Evolutionary conservation across 257 asterid genomes (phyloP), one percentile per base, ranked within the genome.

Genomic region (Parsonsia alboflavescens): DNA sequence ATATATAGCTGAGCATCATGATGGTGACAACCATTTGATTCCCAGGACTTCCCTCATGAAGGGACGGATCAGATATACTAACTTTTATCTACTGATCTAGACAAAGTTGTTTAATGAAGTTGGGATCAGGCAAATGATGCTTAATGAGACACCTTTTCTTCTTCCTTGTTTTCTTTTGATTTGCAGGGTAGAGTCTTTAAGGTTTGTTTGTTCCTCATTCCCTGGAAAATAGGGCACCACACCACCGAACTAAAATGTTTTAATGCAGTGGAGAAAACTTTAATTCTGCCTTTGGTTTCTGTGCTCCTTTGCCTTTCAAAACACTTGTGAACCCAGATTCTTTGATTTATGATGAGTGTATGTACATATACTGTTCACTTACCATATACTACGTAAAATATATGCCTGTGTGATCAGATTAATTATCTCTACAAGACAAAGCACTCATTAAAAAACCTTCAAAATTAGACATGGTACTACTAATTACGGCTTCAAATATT

Each of bases 81-180:
- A 56, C 52, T 7, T 41, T 16, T 24, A n/a, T 57, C 22, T 42
- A 42, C 56, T 52, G n/a, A n/a, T 24, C 16, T 19, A 11, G 12
- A 13, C 16, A 2, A 15, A 19, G 41, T 75, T 53, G 61, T 68
- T 44, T 26, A 45, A 73, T 24, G 33, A 42, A 22, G 68, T 66
- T 39, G 44, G 15, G 30, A 26, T n/a, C n/a, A 30, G 7, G 46
- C 11, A 30, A 42, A 58, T 73, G 58, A 44, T 73, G 70, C 63
- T 73, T 17, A 26, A 48, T 69, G 45, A 42, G 61, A n/a, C 50
- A 73, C 70, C 61, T 17, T 73, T 73, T 72, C 75, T 63, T 16
- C 65, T 33, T 26, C 22, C 28, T 6, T 10, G n/a, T 36, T 12
- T 36, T 39, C n/a, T 17, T 36, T 62, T 15, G 19, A 11, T 62